Conservation (phyloP, 768 basidiomycete species). For the Auricularia heimuer region DNA sequence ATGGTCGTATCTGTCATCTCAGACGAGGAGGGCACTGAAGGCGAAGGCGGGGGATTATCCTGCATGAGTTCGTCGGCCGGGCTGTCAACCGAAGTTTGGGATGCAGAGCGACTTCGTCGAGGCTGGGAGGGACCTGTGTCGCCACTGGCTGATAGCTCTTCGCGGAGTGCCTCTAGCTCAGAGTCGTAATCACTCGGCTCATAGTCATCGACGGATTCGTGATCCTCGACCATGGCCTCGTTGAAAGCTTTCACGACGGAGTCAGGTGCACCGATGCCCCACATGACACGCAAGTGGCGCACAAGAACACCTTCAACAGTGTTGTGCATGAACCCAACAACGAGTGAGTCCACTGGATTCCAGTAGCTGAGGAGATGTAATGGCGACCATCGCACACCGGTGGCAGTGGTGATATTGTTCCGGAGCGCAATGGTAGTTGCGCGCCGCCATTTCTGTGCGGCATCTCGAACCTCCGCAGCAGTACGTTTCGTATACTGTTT, state of each 20-base stretch:
- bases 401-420: slow-evolving; percentile 7
- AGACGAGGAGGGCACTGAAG: too few species aligned
- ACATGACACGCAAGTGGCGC: slow-evolving; percentile 15
- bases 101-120: neutral
- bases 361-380: slow-evolving; percentile 21
- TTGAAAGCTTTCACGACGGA: neutral
- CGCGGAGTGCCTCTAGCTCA: neutral
- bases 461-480: neutral
- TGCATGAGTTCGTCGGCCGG: neutral
- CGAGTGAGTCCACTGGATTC: slow-evolving; percentile 20
- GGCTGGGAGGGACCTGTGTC: neutral
- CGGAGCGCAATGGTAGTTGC: neutral
- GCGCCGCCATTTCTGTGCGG: neutral
- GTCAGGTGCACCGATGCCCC: slow-evolving; percentile 8
- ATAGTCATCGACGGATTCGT: neutral
- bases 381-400: slow-evolving; percentile 21
- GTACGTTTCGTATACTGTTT: neutral
- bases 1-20: neutral
- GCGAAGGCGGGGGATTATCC: neutral
- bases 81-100: neutral
- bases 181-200: neutral
- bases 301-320: slow-evolving; percentile 20
- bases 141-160: neutral
- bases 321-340: slow-evolving; percentile 25
- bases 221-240: neutral